Conservation (phyloP, 345 rosid species). For the Hibiscus syriacus region DNA sequence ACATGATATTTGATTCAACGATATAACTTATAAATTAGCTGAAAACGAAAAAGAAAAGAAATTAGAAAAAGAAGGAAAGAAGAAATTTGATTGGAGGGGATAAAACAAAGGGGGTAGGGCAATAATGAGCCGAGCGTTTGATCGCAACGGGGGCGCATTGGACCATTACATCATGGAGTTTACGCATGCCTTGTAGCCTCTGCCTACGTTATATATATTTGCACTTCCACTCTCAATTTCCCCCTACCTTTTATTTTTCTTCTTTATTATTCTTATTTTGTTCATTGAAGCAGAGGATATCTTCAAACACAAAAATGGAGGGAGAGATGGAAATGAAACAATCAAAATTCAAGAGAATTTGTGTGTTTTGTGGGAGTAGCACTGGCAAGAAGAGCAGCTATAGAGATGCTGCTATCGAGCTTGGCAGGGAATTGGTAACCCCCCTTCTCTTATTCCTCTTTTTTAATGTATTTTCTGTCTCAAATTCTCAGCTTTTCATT, state of each 20-base stretch:
- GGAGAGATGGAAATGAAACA: constrained; percentile 25
- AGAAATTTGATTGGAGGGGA: too few species aligned
- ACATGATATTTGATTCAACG: too few species aligned
- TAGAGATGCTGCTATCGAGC: constrained; percentile 77
- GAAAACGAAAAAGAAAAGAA: too few species aligned
- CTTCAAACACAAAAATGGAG: constrained; percentile 26
- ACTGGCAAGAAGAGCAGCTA: constrained; percentile 67
- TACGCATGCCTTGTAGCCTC: constrained; percentile 18
- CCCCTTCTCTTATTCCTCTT: not conserved
- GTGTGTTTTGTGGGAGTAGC: constrained; percentile 96
- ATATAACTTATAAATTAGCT: too few species aligned
- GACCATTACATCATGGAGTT: constrained; percentile 4
- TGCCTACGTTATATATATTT: too few species aligned
- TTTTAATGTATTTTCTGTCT: not conserved
- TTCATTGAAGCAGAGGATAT: too few species aligned
- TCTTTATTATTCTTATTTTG: too few species aligned
- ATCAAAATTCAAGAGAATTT: constrained; percentile 64
- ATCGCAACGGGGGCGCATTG: not conserved
- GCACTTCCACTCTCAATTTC: not conserved
- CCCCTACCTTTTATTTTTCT: too few species aligned
- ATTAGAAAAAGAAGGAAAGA: not conserved
- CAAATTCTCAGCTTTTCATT: too few species aligned
- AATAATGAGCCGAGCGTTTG: too few species aligned
- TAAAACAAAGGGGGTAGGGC: too few species aligned
- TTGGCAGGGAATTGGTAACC: constrained; percentile 68